Evolutionary conservation across 768 basidiomycete genomes (phyloP).

Genomic region (Leccinum sublutescens): DNA sequence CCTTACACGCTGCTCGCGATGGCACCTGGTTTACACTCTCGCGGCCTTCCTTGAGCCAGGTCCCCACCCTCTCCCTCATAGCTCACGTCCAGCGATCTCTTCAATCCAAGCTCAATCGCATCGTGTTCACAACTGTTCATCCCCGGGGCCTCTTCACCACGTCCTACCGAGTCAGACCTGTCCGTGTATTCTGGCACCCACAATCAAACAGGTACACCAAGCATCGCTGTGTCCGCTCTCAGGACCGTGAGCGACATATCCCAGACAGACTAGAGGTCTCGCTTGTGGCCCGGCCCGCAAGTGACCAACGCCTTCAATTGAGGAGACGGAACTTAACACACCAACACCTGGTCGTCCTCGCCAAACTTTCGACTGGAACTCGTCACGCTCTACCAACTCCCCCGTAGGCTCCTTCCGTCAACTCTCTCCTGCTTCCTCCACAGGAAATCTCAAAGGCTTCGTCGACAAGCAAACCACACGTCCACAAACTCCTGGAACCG

Average conservation of each 20-base stretch:
- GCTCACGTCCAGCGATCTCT: too few species aligned
- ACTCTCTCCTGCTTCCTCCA: constrained; percentile 33
- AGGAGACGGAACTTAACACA: constrained; percentile 27
- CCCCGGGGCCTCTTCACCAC: constrained; percentile 24
- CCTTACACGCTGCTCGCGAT: too few species aligned
- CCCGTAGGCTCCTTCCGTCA: constrained; percentile 16
- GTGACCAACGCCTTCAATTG: constrained; percentile 18
- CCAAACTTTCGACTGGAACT: constrained; percentile 19
- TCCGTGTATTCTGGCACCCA: background rate
- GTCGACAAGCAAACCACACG: constrained; percentile 21
- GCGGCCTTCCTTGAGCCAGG: too few species aligned
- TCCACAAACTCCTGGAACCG: constrained; percentile 1
- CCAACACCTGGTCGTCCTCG: constrained; percentile 21
- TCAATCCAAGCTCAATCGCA: too few species aligned
- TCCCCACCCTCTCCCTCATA: too few species aligned
- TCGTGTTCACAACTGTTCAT: too few species aligned
- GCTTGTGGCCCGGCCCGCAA: constrained; percentile 29
- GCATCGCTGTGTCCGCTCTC: constrained; percentile 26
- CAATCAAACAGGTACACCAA: constrained; percentile 16
- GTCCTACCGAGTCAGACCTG: constrained; percentile 17
- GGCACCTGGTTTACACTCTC: too few species aligned
- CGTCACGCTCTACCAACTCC: constrained; percentile 9
- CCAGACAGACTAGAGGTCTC: constrained; percentile 34
- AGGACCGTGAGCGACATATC: constrained; percentile 27
- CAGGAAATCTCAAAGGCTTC: constrained; percentile 29